Conservation (phyloP, 257 asterid species). For the Solanum medicagineum region DNA sequence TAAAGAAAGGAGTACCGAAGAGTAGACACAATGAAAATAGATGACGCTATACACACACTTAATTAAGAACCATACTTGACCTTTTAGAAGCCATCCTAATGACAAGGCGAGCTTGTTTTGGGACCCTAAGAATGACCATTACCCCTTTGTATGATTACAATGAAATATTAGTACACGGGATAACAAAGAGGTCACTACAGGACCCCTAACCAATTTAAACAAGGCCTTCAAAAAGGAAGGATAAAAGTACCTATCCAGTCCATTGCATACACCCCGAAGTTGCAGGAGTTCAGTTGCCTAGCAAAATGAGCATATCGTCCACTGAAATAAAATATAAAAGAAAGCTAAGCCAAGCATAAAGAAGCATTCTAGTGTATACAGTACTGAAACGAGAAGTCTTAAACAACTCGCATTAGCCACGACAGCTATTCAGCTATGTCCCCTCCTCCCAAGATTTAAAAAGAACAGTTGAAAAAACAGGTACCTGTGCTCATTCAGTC, state of each 20-base stretch:
- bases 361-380: background rate
- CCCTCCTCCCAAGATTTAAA: background rate
- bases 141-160: background rate
- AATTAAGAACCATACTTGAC: background rate
- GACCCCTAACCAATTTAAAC: background rate
- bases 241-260: constrained; percentile 79
- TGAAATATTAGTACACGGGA: background rate
- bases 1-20: background rate
- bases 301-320: constrained; percentile 88
- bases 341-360: background rate
- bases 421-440: background rate
- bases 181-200: background rate
- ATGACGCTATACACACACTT: background rate
- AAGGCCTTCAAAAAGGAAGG: background rate
- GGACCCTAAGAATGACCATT: background rate
- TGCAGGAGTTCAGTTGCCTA: constrained; percentile 58
- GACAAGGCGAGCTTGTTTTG: background rate
- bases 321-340: constrained; percentile 31
- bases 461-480: background rate
- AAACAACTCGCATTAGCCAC: background rate
- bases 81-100: background rate
- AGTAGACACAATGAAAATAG: background rate
- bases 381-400: background rate
- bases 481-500: constrained; percentile 96
- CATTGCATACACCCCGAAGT: constrained; percentile 90